Conservation (phyloP, 2,329 filamentous ascomycete genomes). For the Domatiomyces catenatus region DNA sequence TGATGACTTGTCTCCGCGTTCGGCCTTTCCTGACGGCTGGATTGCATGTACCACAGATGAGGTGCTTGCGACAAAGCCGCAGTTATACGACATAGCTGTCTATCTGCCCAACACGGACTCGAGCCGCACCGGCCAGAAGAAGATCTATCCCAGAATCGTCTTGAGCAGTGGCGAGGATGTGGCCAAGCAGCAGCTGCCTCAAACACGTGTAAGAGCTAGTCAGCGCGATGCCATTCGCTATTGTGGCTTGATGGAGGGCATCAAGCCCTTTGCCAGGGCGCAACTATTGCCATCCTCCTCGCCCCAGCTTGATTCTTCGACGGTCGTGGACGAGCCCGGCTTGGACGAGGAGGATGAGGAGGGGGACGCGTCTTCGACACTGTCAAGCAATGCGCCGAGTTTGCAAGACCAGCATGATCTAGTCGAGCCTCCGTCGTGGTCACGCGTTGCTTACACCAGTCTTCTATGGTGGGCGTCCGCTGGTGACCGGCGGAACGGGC, state of each 20-base stretch:
- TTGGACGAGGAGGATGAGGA: constrained; percentile 20
- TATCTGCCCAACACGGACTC: constrained; percentile 54
- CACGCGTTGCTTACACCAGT: constrained; percentile 43
- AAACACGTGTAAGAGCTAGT: constrained; percentile 62
- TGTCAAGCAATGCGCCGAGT: constrained; percentile 18
- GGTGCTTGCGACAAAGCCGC: constrained; percentile 71
- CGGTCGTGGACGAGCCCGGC: constrained; percentile 7
- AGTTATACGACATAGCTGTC: constrained; percentile 79
- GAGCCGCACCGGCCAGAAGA: constrained; percentile 39
- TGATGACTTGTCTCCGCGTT: constrained; percentile 43
- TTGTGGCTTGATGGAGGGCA: constrained; percentile 48
- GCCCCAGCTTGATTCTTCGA: constrained; percentile 5
- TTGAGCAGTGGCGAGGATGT: constrained; percentile 25
- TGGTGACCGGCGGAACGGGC: constrained; percentile 41
- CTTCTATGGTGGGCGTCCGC: constrained; percentile 56
- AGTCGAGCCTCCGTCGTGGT: constrained; percentile 45
- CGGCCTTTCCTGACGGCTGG: constrained; percentile 47
- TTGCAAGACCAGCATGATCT: constrained; percentile 30
- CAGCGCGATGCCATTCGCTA: constrained; percentile 80
- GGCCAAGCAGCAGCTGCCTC: constrained; percentile 26
- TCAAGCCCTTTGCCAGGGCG: constrained; percentile 23
- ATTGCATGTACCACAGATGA: constrained; percentile 92
- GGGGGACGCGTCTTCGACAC: constrained; percentile 24
- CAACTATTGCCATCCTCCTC: not conserved
- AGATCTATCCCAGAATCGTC: constrained; percentile 63